phyloP scores from a whole-genome alignment of 305 asterid species.

The Fraxinus paxiana region DNA sequence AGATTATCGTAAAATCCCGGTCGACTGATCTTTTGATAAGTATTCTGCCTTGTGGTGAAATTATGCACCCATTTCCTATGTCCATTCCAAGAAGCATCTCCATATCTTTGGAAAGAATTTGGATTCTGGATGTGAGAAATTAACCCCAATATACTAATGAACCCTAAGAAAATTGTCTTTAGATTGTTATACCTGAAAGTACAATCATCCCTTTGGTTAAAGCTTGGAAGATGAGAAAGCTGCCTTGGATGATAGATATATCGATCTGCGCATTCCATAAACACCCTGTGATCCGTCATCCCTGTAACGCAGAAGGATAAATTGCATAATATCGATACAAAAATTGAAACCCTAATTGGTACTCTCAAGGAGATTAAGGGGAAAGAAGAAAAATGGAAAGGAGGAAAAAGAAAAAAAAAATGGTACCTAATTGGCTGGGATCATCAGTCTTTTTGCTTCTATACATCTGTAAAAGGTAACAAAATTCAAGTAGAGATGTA shows the following conservation, averaged over 20 bases:
- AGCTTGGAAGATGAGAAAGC: constrained; percentile 55
- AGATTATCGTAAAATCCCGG: background rate
- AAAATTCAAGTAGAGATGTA: no score
- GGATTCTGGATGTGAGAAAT: background rate
- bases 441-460: constrained; percentile 73
- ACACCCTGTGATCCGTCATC: constrained; percentile 35
- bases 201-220: constrained; percentile 36
- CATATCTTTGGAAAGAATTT: constrained; percentile 35
- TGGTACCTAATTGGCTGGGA: constrained; percentile 49
- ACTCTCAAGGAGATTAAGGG: background rate
- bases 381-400: background rate
- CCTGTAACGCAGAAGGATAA: constrained; percentile 24
- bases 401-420: no score
- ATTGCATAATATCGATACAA: background rate
- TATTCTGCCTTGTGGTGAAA: constrained; percentile 20
- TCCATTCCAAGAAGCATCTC: constrained; percentile 46
- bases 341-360: constrained; percentile 25
- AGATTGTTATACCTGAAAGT: constrained; percentile 40
- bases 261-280: constrained; percentile 56
- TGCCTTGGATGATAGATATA: constrained; percentile 59
- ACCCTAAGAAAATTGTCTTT: constrained; percentile 11
- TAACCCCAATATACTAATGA: background rate
- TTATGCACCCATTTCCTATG: constrained; percentile 42
- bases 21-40: constrained; percentile 28
- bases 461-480: no score